Percentiles rank a stretch among this genome's conserved stretches.
phyloP scores from a whole-genome alignment of 2,329 filamentous ascomycete species.

The Alternaria postmessia region DNA sequence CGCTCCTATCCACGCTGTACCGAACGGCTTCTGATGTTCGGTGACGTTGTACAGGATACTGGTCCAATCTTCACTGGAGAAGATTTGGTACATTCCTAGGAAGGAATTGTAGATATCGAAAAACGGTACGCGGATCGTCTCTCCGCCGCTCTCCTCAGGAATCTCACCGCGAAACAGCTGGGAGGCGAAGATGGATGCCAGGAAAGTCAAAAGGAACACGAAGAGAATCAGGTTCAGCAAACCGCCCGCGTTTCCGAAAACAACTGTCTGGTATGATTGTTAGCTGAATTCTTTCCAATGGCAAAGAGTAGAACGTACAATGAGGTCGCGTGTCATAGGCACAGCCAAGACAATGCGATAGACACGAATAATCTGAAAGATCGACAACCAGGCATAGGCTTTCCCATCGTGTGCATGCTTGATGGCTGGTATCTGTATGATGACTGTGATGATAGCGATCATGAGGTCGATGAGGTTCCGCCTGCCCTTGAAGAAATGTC shows the following conservation, averaged over 20 bases:
- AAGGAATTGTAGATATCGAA: slow-evolving; percentile 94
- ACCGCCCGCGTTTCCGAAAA: slow-evolving; percentile 90
- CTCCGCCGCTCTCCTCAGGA: slow-evolving; percentile 67
- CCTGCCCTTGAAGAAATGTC: slow-evolving; percentile 75
- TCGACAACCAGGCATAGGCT: slow-evolving; percentile 84
- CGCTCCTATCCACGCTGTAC: slow-evolving; percentile 91
- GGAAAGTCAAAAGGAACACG: slow-evolving; percentile 92
- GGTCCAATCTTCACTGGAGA: slow-evolving; percentile 98
- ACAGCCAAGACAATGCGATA: slow-evolving; percentile 93
- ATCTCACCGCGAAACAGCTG: slow-evolving; percentile 93
- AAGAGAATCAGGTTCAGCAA: slow-evolving; percentile 94
- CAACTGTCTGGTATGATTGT: slow-evolving; percentile 62
- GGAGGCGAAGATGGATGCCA: slow-evolving; percentile 90
- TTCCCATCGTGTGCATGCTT: slow-evolving; percentile 67
- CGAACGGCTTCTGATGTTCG: slow-evolving; percentile 67
- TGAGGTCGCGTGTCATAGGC: slow-evolving; percentile 84
- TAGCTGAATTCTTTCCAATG: slow-evolving; percentile 18
- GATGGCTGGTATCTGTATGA: slow-evolving; percentile 87
- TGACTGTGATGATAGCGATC: slow-evolving; percentile 79
- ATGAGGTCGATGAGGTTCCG: slow-evolving; percentile 82
- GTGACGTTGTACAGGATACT: slow-evolving; percentile 84
- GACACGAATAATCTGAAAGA: slow-evolving; percentile 91
- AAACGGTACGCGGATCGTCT: slow-evolving; percentile 77
- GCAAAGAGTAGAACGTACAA: slow-evolving; percentile 58
- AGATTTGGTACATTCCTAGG: slow-evolving; percentile 94